Evolutionary conservation across 2,329 filamentous ascomycete genomes (phyloP), one percentile per base, ranked within the genome.

Genomic region (Phyllosticta ampelicida): DNA sequence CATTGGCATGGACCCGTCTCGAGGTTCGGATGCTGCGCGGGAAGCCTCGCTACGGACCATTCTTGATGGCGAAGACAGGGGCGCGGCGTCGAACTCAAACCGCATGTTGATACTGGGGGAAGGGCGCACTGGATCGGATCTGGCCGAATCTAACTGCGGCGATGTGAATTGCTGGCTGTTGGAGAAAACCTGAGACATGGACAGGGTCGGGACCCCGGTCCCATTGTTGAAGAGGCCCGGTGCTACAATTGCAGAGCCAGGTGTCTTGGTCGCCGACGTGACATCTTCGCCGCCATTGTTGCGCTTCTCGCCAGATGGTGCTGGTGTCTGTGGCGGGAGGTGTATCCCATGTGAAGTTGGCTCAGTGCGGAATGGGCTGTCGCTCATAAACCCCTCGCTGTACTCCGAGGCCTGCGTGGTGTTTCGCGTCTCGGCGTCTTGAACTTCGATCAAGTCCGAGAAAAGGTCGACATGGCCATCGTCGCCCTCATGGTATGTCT

Each of bases 91-190:
- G 50, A 74, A 75, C 9, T 74, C 73, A 56, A 66, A 66, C 60
- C 65, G 69, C 54, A 60, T 54, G 63, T 30, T 60, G 55, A 75
- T 68, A 56, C 75, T 74, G 5, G 76, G 76, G 18, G 75, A 77
- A 2, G 75, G 76, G 19, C 75, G 72, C 18, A 77, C 64, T 1
- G 73, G 69, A 61, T 78, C 75, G 16, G 75, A 77, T n/a, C 64
- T 67, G 3, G 64, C 63, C 2, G 61, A 66, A 58, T 71, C 71
- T 18, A 67, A 63, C 3, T 69, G 62, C 18, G 75, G 75, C 21
- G 76, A 77, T 0, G 76, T 77, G 18, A 67, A 68, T 20, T 71
- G 73, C 61, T 77, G 76, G 1, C 75, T 77, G 23, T 73, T 71
- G 54, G 73, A 68, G 63, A 77, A 78, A 11, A 73, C 66, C 59